A percentile compares a stretch with the other conserved stretches of the same genome.
Conservation (phyloP, 1,284 basidiomycete species). For the Meripilus lineatus region DNA sequence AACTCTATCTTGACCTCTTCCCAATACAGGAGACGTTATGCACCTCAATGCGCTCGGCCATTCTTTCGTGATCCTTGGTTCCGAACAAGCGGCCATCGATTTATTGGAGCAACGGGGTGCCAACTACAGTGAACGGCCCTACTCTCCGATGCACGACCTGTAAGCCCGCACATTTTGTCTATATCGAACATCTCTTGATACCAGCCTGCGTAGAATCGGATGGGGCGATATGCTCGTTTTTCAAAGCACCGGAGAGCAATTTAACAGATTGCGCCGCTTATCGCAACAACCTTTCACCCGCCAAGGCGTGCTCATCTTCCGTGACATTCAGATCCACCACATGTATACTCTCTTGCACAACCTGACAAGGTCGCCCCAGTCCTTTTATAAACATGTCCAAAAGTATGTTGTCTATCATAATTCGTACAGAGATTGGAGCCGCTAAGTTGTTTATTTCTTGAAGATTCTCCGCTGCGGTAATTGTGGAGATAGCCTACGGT, state of each 20-base stretch:
- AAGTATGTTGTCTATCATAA: not conserved
- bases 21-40: constrained; percentile 16
- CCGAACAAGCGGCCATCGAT: constrained; percentile 12
- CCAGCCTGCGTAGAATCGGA: constrained; percentile 9
- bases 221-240: constrained; percentile 5
- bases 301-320: not conserved
- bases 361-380: not conserved
- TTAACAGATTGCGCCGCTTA: not conserved
- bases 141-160: constrained; percentile 12
- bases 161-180: constrained; percentile 1
- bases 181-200: not conserved
- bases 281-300: not conserved
- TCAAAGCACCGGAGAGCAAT: not conserved
- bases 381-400: not conserved
- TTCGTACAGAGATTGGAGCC: not conserved
- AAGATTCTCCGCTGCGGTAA: not conserved
- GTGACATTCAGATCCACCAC: not conserved
- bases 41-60: constrained; percentile 13
- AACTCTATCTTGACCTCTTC: not conserved
- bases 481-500: constrained; percentile 5
- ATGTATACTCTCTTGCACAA: not conserved
- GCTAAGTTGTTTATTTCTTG: not conserved
- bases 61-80: constrained; percentile 10
- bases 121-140: constrained; percentile 14
- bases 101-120: constrained; percentile 18